A percentile compares a stretch with the other conserved stretches of the same genome.
Evolutionary conservation across 192 early-diverging fungal genomes (phyloP).

Genomic region (Entomortierella parvispora): DNA sequence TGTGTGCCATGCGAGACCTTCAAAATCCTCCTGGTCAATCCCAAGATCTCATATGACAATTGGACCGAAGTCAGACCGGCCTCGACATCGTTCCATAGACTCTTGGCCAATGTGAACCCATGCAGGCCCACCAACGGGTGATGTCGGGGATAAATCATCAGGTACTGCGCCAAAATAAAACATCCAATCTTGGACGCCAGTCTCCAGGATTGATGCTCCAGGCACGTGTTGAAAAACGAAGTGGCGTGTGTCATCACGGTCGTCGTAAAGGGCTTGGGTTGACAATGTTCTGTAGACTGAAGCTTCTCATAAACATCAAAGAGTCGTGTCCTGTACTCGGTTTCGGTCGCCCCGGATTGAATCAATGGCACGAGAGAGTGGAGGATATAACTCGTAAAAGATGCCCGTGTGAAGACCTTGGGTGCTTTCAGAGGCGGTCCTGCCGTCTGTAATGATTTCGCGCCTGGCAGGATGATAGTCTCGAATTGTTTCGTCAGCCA

Average conservation of each 20-base stretch:
- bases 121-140: conserved; percentile 62
- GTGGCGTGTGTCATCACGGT: conserved; percentile 51
- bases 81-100: conserved; percentile 58
- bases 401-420: conserved; percentile 9
- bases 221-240: conserved; percentile 50
- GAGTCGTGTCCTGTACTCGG: conserved; percentile 25
- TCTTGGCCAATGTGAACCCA: conserved; percentile 56
- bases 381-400: conserved; percentile 38
- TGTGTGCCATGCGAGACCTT: conserved; percentile 29
- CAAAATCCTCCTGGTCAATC: conserved; percentile 21
- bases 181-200: conserved; percentile 54
- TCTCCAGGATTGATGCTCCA: conserved; percentile 52
- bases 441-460: conserved; percentile 17
- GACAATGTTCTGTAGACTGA: conserved; percentile 6
- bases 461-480: conserved; percentile 35
- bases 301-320: conserved; percentile 27
- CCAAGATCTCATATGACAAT: conserved; percentile 34
- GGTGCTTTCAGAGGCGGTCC: conserved; percentile 29
- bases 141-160: conserved; percentile 59
- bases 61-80: conserved; percentile 38
- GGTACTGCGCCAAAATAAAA: conserved; percentile 57
- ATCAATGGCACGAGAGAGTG: conserved; percentile 48
- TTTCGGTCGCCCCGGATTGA: conserved; percentile 13
- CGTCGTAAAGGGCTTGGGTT: conserved; percentile 47
- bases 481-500: conserved; percentile 45